phyloP scores from a whole-genome alignment of 306 rosid genomes.

The Trifolium subterraneum region DNA sequence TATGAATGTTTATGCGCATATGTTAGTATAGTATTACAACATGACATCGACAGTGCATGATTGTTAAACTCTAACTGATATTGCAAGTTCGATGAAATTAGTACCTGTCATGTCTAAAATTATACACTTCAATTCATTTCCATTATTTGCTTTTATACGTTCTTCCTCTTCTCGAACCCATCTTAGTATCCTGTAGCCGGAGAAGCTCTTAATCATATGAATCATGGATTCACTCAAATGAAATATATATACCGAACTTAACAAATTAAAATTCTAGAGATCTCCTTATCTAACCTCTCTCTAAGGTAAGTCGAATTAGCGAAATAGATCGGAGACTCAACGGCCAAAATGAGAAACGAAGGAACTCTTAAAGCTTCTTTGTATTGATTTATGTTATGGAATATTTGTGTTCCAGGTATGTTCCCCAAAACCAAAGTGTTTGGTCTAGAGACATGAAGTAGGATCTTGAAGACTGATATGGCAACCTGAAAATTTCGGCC shows the following conservation, averaged over 20 bases:
- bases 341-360: constrained; percentile 77
- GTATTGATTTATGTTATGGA: constrained; percentile 71
- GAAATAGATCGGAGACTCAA: constrained; percentile 91
- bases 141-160: constrained; percentile 57
- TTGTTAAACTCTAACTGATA: not conserved
- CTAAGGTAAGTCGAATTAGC: constrained; percentile 91
- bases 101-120: constrained; percentile 93
- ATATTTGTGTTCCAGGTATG: constrained; percentile 83
- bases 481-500: constrained; percentile 61
- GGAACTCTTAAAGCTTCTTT: constrained; percentile 81
- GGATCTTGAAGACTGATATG: constrained; percentile 86
- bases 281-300: constrained; percentile 70
- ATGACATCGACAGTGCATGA: not conserved
- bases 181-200: constrained; percentile 67
- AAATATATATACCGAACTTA: not conserved
- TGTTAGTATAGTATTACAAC: not conserved
- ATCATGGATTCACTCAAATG: constrained; percentile 32
- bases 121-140: constrained; percentile 56
- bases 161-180: constrained; percentile 98
- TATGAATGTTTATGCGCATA: not conserved
- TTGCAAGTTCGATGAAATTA: constrained; percentile 9
- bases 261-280: constrained; percentile 5
- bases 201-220: constrained; percentile 43
- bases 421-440: constrained; percentile 79
- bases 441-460: constrained; percentile 92